Conservation (phyloP, 306 rosid species). For the Macrotyloma uniflorum region DNA sequence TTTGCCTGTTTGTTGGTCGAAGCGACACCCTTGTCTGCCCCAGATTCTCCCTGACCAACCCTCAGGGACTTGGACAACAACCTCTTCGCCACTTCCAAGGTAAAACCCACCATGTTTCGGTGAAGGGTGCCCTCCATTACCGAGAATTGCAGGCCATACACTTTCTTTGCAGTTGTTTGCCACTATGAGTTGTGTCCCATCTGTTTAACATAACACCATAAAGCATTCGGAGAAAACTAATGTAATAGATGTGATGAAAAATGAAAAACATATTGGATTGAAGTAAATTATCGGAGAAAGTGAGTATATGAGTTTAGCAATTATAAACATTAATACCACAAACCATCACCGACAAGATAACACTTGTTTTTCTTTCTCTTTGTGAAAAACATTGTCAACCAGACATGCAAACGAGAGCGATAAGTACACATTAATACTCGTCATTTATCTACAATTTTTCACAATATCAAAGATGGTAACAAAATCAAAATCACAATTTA, state of each 20-base stretch:
- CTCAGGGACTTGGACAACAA: constrained; percentile 45
- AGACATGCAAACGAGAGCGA: background rate
- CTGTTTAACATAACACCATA: constrained; percentile 27
- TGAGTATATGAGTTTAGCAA: too few species aligned
- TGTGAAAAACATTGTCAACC: too few species aligned
- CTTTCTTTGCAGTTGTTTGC: constrained; percentile 75
- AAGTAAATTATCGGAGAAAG: too few species aligned
- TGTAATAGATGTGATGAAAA: too few species aligned
- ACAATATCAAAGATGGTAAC: too few species aligned
- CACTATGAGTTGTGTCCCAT: constrained; percentile 57
- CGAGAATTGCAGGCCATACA: constrained; percentile 77
- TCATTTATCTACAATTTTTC: too few species aligned
- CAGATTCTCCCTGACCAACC: constrained; percentile 80
- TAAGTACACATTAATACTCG: background rate
- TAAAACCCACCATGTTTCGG: constrained; percentile 67
- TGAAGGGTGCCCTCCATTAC: constrained; percentile 51
- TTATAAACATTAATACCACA: background rate
- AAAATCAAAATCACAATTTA: too few species aligned
- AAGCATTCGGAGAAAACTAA: too few species aligned
- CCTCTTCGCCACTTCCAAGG: constrained; percentile 60
- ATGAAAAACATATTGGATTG: too few species aligned
- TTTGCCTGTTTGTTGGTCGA: constrained; percentile 45
- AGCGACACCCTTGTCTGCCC: constrained; percentile 81
- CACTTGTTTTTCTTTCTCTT: too few species aligned
- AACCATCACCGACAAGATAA: background rate